These are phyloP conservation scores for Cercospora sp. DNA, from an alignment of 2,329 filamentous ascomycete genomes.

Conservation along the genomic window DNA sequence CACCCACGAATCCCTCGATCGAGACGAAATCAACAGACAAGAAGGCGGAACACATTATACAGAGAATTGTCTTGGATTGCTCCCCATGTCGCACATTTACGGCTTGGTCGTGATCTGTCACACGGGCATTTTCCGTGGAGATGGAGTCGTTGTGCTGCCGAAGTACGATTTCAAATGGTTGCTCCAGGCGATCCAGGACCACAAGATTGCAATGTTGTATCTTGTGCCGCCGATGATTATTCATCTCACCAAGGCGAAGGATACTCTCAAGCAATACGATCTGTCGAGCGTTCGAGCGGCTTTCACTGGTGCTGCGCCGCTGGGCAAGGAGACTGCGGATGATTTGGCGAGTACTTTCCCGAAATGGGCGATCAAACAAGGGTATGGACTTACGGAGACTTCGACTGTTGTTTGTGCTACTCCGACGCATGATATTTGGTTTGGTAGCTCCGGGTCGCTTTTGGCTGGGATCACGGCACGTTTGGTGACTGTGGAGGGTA, in stretches of 20 bases:
- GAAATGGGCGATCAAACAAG: constrained; percentile 59
- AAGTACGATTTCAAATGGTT: constrained; percentile 73
- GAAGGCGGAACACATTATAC: constrained; percentile 42
- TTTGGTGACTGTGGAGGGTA: constrained; percentile 66
- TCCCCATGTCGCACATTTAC: constrained; percentile 83
- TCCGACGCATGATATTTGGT: constrained; percentile 62
- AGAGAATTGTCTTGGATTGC: constrained; percentile 64
- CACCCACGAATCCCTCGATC: constrained; percentile 49
- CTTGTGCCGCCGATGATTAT: constrained; percentile 83
- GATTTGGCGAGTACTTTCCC: constrained; percentile 64
- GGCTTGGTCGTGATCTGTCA: constrained; percentile 71
- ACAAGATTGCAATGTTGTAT: constrained; percentile 67
- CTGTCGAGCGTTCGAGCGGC: constrained; percentile 65
- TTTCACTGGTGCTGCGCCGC: constrained; percentile 75
- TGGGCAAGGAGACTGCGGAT: constrained; percentile 70
- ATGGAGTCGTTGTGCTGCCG: constrained; percentile 69
- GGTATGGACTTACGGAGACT: constrained; percentile 79
- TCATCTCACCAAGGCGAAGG: constrained; percentile 65
- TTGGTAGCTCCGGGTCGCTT: constrained; percentile 71
- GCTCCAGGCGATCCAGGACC: constrained; percentile 64
- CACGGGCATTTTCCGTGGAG: constrained; percentile 66
- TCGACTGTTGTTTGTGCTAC: constrained; percentile 67
- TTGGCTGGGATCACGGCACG: constrained; percentile 65
- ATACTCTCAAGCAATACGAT: constrained; percentile 66
- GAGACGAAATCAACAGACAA: constrained; percentile 38